phyloP scores from a whole-genome alignment of 805 yeast genomes.

The Maudiozyma barnettii region DNA sequence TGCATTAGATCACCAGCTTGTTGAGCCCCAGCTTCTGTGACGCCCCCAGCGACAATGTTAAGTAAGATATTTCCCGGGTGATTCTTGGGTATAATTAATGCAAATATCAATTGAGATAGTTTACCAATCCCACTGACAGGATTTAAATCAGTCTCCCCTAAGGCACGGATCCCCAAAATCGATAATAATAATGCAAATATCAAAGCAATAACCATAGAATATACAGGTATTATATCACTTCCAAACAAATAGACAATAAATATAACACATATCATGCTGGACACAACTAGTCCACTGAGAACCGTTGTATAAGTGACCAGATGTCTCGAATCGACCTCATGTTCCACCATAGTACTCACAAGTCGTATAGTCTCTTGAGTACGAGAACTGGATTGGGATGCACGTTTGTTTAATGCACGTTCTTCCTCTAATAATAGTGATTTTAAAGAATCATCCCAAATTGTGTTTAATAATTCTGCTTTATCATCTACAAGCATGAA shows the following conservation, averaged over 20 bases:
- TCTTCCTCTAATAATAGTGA: conserved; percentile 29
- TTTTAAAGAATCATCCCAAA: conserved; percentile 24
- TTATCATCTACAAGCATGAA: conserved; percentile 21
- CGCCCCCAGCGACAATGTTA: conserved; percentile 89
- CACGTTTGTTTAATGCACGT: conserved; percentile 18
- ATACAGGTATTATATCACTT: conserved; percentile 50
- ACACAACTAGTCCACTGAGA: conserved; percentile 49
- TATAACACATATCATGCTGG: conserved; percentile 58
- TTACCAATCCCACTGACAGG: conserved; percentile 97
- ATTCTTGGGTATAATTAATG: conserved; percentile 60
- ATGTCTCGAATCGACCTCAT: conserved; percentile 35
- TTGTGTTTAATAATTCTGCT: conserved; percentile 13
- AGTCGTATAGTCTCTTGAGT: conserved; percentile 22
- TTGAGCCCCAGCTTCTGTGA: conserved; percentile 98
- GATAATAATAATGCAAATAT: conserved; percentile 70
- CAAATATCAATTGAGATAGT: conserved; percentile 81
- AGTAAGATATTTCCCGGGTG: conserved; percentile 77
- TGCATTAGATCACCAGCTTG: conserved; percentile 98
- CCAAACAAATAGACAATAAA: conserved; percentile 66
- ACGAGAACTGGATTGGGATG: conserved; percentile 6
- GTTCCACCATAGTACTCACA: conserved; percentile 25
- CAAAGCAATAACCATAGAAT: conserved; percentile 60
- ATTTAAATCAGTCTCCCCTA: conserved; percentile 93
- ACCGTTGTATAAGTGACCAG: conserved; percentile 45
- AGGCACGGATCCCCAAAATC: conserved; percentile 80